These are phyloP conservation scores for Phytophthora aleatoria DNA, from an alignment of 352 stramenopile species.

Conservation along the genomic window DNA sequence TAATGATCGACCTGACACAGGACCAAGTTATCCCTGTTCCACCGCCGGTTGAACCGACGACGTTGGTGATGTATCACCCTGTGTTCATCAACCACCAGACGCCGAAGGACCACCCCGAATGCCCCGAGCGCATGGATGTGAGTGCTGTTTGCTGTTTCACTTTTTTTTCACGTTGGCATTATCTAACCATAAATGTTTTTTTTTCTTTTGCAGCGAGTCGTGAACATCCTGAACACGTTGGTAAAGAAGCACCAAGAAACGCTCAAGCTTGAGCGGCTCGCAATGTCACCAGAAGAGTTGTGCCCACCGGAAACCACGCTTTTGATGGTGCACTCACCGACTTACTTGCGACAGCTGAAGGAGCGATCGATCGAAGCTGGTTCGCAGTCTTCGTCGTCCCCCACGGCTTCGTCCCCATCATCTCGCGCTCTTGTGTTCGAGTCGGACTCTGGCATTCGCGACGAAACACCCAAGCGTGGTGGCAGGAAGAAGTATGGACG, in stretches of 20 bases:
- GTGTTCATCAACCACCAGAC: constrained; percentile 88
- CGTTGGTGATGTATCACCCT: constrained; percentile 82
- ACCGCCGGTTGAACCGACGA: constrained; percentile 47
- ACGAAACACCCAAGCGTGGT: constrained; percentile 41
- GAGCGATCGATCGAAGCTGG: constrained; percentile 63
- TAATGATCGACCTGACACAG: constrained; percentile 81
- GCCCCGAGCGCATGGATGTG: constrained; percentile 80
- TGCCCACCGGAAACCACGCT: constrained; percentile 77
- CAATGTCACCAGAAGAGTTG: constrained; percentile 70
- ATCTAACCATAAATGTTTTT: constrained; percentile 23
- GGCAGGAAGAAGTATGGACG: constrained; percentile 44
- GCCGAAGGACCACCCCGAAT: constrained; percentile 83
- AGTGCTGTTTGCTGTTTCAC: constrained; percentile 26
- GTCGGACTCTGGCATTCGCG: constrained; percentile 67
- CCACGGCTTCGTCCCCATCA: constrained; percentile 39
- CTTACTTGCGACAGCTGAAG: constrained; percentile 79
- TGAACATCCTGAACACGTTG: constrained; percentile 68
- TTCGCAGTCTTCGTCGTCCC: constrained; percentile 40
- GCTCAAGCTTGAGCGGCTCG: constrained; percentile 73
- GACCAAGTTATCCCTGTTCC: constrained; percentile 41
- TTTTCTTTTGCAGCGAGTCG: constrained; percentile 51
- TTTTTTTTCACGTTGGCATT: constrained; percentile 2
- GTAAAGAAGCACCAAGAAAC: constrained; percentile 68
- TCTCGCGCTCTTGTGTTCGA: constrained; percentile 76
- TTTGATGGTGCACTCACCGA: constrained; percentile 83